Percentiles rank a stretch among this genome's conserved stretches.
Evolutionary conservation across 495 filamentous ascomycete genomes (phyloP).

Genomic region (Penicillium steckii): DNA sequence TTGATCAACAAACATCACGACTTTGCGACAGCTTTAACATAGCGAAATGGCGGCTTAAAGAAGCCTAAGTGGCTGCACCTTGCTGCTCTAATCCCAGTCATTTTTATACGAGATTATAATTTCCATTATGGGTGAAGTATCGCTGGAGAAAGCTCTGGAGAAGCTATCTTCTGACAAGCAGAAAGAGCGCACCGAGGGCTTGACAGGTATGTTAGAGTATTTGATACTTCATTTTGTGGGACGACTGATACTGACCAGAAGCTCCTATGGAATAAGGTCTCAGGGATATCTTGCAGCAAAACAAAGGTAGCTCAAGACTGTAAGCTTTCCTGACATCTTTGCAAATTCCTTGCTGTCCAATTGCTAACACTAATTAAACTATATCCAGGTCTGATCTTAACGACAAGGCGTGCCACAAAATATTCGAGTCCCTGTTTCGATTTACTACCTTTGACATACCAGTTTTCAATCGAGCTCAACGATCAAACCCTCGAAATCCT

Average conservation of each 20-base stretch:
- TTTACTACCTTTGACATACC: constrained; percentile 66
- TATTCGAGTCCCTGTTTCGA: constrained; percentile 79
- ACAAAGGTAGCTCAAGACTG: constrained; percentile 56
- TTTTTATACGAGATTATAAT: not conserved
- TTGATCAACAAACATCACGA: constrained; percentile 9
- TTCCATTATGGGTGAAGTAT: constrained; percentile 34
- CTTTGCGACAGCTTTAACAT: not conserved
- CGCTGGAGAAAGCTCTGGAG: constrained; percentile 37
- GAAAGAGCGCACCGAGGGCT: constrained; percentile 50
- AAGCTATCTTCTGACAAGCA: constrained; percentile 52
- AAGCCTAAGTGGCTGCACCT: not conserved
- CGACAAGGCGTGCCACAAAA: constrained; percentile 75
- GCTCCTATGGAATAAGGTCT: constrained; percentile 46
- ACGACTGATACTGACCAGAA: not conserved
- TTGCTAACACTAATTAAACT: constrained; percentile 18
- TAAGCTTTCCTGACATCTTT: constrained; percentile 29
- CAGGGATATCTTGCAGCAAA: constrained; percentile 61
- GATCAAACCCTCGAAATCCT: constrained; percentile 40
- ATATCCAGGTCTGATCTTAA: constrained; percentile 49
- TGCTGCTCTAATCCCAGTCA: too few relatives aligned
- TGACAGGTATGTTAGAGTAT: constrained; percentile 43
- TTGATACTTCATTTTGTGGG: too few relatives aligned
- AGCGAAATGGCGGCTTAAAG: constrained; percentile 3
- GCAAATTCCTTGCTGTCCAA: not conserved
- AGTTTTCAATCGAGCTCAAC: constrained; percentile 56